Percentiles rank a stretch among this genome's conserved stretches.
Evolutionary conservation across 331 rosid genomes (phyloP).

Genomic region (Telfairia occidentalis): DNA sequence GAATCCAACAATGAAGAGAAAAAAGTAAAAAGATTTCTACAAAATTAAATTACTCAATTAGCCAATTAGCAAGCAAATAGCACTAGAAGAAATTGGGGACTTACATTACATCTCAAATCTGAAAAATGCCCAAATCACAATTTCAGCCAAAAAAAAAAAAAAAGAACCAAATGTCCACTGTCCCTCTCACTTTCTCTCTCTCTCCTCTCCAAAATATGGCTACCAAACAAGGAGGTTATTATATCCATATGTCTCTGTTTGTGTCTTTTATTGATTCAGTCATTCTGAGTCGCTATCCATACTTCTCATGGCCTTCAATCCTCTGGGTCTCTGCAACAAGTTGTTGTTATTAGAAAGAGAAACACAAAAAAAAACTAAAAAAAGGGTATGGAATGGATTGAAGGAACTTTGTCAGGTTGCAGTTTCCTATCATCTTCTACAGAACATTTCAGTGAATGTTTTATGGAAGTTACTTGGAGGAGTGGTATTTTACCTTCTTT

Average conservation of each 20-base stretch:
- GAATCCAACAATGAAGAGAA: neutral
- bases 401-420: neutral
- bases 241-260: constrained; percentile 1
- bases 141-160: neutral
- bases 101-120: neutral
- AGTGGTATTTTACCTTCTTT: constrained; percentile 45
- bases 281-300: constrained; percentile 48
- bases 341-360: neutral
- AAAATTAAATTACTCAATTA: neutral
- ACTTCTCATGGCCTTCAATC: constrained; percentile 23
- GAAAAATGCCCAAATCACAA: neutral
- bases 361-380: neutral
- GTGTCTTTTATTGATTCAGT: constrained; percentile 5
- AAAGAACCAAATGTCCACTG: neutral
- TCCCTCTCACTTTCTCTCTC: neutral
- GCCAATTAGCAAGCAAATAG: neutral
- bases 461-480: neutral
- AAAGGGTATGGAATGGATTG: neutral
- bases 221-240: constrained; percentile 6
- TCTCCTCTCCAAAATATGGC: neutral
- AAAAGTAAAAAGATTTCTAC: neutral
- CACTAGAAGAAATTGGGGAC: neutral
- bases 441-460: neutral
- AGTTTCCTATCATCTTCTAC: neutral
- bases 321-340: constrained; percentile 17